Evolutionary conservation across 2,329 filamentous ascomycete genomes (phyloP).

Genomic region (Sphaerulina musiva): DNA sequence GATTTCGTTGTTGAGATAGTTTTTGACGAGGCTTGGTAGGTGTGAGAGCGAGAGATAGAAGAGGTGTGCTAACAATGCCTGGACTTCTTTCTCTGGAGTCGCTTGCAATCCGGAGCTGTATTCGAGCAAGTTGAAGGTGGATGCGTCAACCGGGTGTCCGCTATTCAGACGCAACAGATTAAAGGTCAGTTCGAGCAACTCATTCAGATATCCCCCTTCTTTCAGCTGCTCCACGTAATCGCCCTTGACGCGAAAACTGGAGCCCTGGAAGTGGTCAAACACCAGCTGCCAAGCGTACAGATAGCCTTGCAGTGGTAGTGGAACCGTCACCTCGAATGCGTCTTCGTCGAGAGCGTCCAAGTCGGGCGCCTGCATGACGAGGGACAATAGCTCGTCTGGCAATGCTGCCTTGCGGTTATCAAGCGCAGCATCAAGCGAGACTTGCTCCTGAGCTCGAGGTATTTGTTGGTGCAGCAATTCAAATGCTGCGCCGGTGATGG

Average conservation of each 20-base stretch:
- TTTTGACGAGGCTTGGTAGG: conserved; percentile 69
- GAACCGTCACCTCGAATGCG: conserved; percentile 59
- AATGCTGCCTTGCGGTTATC: conserved; percentile 67
- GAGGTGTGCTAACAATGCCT: conserved; percentile 77
- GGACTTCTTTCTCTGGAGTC: conserved; percentile 63
- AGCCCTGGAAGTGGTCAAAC: conserved; percentile 66
- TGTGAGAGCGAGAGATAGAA: conserved; percentile 77
- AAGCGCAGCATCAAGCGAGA: conserved; percentile 69
- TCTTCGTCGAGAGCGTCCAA: conserved; percentile 61
- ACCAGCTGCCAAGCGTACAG: conserved; percentile 83
- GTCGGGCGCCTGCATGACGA: conserved; percentile 72
- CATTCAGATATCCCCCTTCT: conserved; percentile 59
- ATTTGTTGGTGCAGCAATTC: conserved; percentile 73
- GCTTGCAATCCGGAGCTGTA: conserved; percentile 54
- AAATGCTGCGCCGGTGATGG: conserved; percentile 75
- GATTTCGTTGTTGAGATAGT: conserved; percentile 72
- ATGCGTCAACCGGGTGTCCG: conserved; percentile 62
- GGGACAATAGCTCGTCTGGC: conserved; percentile 75
- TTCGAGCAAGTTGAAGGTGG: conserved; percentile 62
- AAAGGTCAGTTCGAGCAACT: conserved; percentile 72
- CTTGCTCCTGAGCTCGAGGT: conserved; percentile 68
- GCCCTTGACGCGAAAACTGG: conserved; percentile 67
- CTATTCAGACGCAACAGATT: conserved; percentile 75
- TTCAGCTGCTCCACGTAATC: conserved; percentile 77
- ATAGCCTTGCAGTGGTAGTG: conserved; percentile 66